Conservation (phyloP, 768 basidiomycete species). For the Postia placenta region DNA sequence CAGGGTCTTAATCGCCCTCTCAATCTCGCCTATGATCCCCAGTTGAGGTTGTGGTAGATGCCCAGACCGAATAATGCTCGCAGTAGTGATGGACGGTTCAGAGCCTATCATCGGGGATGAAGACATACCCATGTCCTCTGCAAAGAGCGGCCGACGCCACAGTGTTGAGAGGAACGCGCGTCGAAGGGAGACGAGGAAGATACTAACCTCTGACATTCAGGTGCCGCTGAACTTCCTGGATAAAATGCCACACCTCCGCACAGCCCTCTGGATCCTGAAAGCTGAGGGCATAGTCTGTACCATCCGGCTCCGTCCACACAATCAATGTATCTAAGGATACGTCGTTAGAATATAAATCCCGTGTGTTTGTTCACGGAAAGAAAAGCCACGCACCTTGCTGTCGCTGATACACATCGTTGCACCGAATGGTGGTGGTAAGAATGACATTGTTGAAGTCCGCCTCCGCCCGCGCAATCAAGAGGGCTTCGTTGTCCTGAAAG, state of each 20-base stretch:
- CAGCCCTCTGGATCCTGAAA: conserved; percentile 97
- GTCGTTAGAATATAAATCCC: too few species aligned
- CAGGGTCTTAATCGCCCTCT: conserved; percentile 69
- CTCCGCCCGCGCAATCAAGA: conserved; percentile 82
- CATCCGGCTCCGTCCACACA: conserved; percentile 96
- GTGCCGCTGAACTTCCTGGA: conserved; percentile 85
- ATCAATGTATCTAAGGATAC: conserved; percentile 90
- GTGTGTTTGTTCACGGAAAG: too few species aligned
- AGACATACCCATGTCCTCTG: conserved; percentile 40
- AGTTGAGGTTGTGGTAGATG: conserved; percentile 72
- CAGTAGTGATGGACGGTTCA: conserved; percentile 53
- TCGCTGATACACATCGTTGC: conserved; percentile 79
- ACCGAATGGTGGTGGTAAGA: conserved; percentile 73
- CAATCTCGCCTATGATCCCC: conserved; percentile 75
- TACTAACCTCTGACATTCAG: conserved; percentile 58
- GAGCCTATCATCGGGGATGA: conserved; percentile 59
- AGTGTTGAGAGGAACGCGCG: too few species aligned
- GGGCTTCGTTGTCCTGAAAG: conserved; percentile 73
- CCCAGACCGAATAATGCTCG: conserved; percentile 62
- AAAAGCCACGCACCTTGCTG: conserved; percentile 73
- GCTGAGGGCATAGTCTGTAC: conserved; percentile 91
- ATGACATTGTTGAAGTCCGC: conserved; percentile 65
- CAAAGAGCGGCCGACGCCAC: conserved; percentile 21
- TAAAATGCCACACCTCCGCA: conserved; percentile 96
- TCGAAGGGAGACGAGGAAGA: neutral